Percentiles rank a stretch among this genome's conserved stretches.
These are phyloP conservation scores for Trichoderma pleuroti DNA, from an alignment of 2,329 filamentous ascomycete genomes.

Conservation along the genomic window DNA sequence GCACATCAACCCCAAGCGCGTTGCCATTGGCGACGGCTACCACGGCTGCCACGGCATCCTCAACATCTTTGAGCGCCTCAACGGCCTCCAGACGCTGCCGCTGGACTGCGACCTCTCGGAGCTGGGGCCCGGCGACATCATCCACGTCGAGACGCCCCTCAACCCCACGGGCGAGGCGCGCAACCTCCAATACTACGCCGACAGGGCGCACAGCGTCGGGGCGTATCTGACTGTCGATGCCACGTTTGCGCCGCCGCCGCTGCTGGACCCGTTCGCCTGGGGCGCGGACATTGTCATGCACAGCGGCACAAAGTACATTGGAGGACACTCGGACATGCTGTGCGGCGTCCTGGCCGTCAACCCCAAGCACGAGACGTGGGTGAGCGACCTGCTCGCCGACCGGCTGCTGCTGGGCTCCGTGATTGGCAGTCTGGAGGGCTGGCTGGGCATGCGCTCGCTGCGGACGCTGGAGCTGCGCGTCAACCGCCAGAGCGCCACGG, in stretches of 20 bases:
- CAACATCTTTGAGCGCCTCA: conserved; percentile 67
- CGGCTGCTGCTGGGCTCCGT: conserved; percentile 75
- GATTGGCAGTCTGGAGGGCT: conserved; percentile 86
- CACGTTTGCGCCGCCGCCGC: conserved; percentile 86
- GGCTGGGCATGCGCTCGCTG: conserved; percentile 83
- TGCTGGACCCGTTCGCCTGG: conserved; percentile 78
- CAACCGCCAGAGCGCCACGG: conserved; percentile 68
- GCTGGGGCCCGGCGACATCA: conserved; percentile 72
- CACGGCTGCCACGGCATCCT: conserved; percentile 92
- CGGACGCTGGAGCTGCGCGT: conserved; percentile 84
- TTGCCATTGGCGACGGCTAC: conserved; percentile 83
- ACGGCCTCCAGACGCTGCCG: conserved; percentile 67
- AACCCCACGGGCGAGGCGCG: conserved; percentile 85
- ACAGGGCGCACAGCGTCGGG: conserved; percentile 66
- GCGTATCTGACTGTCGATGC: conserved; percentile 81
- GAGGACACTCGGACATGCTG: conserved; percentile 90
- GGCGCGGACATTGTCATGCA: conserved; percentile 91
- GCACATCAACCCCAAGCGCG: conserved; percentile 75
- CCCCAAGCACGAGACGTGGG: conserved; percentile 53
- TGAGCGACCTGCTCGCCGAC: conserved; percentile 60
- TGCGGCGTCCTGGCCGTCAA: conserved; percentile 76
- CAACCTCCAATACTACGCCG: conserved; percentile 67
- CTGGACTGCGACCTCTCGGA: conserved; percentile 65
- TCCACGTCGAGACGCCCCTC: conserved; percentile 89
- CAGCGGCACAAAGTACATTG: conserved; percentile 91